phyloP scores from a whole-genome alignment of 1,284 basidiomycete species.

The Sanguinoderma infundibulare region DNA sequence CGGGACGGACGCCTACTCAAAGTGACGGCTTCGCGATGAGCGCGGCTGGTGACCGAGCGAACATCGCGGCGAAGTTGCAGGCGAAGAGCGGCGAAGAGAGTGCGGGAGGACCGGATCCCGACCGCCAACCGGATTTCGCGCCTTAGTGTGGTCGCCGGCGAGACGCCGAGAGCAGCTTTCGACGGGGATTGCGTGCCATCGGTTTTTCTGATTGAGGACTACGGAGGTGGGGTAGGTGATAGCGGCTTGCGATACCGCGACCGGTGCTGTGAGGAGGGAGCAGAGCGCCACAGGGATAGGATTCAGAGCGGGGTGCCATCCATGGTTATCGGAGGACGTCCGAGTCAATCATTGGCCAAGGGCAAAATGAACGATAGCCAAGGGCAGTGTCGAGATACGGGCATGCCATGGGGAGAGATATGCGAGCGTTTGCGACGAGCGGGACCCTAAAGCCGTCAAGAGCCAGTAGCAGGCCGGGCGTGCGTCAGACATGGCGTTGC shows the following conservation, averaged over 20 bases:
- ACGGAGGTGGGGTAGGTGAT: not conserved
- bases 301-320: not conserved
- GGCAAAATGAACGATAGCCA: not conserved
- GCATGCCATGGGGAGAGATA: slow-evolving; percentile 7
- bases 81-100: slow-evolving; percentile 4
- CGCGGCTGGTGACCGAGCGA: slow-evolving; percentile 5
- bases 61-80: slow-evolving; percentile 6
- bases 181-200: not conserved
- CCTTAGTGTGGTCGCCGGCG: not conserved
- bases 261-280: not conserved
- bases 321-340: not conserved
- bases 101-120: slow-evolving; percentile 3
- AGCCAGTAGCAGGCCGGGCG: not conserved
- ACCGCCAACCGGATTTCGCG: not conserved
- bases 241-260: not conserved
- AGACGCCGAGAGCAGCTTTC: not conserved
- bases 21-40: slow-evolving; percentile 22
- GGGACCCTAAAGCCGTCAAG: slow-evolving; percentile 16
- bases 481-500: slow-evolving; percentile 9
- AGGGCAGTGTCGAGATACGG: slow-evolving; percentile 2
- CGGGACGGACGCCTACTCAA: slow-evolving; percentile 1
- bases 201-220: not conserved
- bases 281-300: not conserved
- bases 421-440: not conserved
- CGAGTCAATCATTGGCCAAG: not conserved